These are phyloP conservation scores for Leptographium procerum DNA, from an alignment of 2,329 filamentous ascomycete species.

Conservation along the genomic window DNA sequence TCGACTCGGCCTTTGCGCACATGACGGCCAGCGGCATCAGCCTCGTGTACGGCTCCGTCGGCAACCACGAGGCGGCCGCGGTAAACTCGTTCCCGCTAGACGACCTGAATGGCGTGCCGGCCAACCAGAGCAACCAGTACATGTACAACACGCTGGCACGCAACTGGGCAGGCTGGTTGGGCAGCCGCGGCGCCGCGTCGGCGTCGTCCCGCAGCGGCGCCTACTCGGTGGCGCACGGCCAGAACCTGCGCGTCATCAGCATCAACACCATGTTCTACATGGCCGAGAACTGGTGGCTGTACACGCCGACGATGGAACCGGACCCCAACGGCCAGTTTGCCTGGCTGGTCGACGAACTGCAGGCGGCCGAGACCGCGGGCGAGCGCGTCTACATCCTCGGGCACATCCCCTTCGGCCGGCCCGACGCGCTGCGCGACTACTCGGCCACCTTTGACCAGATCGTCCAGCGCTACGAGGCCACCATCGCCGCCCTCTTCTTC, in stretches of 20 bases:
- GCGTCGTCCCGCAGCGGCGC: slow-evolving; percentile 18
- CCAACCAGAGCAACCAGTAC: slow-evolving; percentile 27
- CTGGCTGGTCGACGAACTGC: slow-evolving; percentile 42
- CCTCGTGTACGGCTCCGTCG: slow-evolving; percentile 39
- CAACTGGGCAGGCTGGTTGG: slow-evolving; percentile 36
- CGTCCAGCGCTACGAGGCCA: slow-evolving; percentile 37
- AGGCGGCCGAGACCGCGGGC: slow-evolving; percentile 35
- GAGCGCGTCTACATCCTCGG: slow-evolving; percentile 45
- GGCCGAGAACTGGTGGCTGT: slow-evolving; percentile 43
- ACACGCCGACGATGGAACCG: slow-evolving; percentile 34
- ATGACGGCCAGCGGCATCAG: slow-evolving; percentile 26
- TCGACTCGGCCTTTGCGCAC: slow-evolving; percentile 33
- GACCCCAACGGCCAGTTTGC: slow-evolving; percentile 40
- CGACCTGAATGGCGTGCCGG: neutral
- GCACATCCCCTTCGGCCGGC: slow-evolving; percentile 41
- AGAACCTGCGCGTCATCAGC: slow-evolving; percentile 42
- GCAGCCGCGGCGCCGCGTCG: slow-evolving; percentile 17
- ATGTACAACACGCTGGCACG: slow-evolving; percentile 34
- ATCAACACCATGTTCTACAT: slow-evolving; percentile 49
- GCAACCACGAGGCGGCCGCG: slow-evolving; percentile 45
- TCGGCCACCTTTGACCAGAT: slow-evolving; percentile 42
- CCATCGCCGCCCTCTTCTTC: slow-evolving; percentile 43
- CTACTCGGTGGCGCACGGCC: slow-evolving; percentile 19
- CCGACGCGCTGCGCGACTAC: slow-evolving; percentile 38
- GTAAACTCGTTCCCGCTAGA: slow-evolving; percentile 29